Base-by-base conservation (phyloP, 495 filamentous ascomycete genomes). In the Penicillium roqueforti region DNA sequence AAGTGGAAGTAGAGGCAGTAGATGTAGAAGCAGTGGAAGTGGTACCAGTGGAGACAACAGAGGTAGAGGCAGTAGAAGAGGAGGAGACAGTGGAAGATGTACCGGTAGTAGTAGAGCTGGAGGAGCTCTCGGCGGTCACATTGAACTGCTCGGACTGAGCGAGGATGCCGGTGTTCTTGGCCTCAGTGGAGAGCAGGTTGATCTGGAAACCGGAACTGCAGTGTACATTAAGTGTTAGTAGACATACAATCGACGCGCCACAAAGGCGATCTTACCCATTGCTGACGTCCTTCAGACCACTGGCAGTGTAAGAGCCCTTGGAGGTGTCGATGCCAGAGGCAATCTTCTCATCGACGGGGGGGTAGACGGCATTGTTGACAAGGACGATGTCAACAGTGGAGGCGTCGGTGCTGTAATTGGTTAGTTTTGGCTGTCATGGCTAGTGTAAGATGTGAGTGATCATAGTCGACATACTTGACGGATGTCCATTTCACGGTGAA, bases 311-410 rank as follows among this genome's bases (percentile, higher is more conserved):
- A 29, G 68, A 68, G 18, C 61, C 65, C 43, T 71, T 57, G 38
- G 70, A 69, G 23, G 71, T 70, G 13, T 73, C 58, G 11, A 74
- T 51, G 25, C 70, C 58, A 13, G 66, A 57, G 23, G 69, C 71
- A 31, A 78, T 68, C 43, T 76, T 78, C 60, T 78, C 68, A 37
- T 74, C 65, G 6, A 83, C 62, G 6, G 56, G 55, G 36, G 72
- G 72, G 49, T 73, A 73, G 40, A 70, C 59, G 40, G 58, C 54
- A 49, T 74, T 68, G 65, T 75, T 74, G 53, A 72, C 65, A 8
- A 75, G 55, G 58, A 68, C 64, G 34, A 75, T 62, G 32, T 75
- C 54, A 55, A 73, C 68, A 43, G 52, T 58, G 32, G 58, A 58
- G 9, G 62, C 63, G 38, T 75, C 72, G 40, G 70, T 71, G 47